Conservation (phyloP, 441 rosid genomes). For the Bocquillonia castaneifolia region DNA sequence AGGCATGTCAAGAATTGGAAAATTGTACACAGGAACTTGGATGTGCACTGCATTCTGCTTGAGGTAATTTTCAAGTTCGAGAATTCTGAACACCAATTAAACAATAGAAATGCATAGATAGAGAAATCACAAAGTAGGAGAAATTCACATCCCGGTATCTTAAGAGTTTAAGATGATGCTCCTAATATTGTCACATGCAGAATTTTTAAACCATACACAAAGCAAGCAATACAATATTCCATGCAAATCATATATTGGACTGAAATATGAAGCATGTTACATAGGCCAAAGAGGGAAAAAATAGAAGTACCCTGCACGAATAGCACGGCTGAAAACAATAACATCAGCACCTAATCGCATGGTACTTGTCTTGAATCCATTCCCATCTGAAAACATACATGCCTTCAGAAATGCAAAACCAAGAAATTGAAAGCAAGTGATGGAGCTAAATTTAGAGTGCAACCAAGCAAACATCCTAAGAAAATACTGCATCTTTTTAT, state of each 20-base stretch:
- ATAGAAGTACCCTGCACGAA: conserved; percentile 48
- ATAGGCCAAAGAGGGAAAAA: conserved; percentile 10
- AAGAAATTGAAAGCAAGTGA: conserved; percentile 3
- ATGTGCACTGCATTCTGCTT: not conserved
- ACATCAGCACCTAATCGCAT: conserved; percentile 97
- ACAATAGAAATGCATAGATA: not conserved
- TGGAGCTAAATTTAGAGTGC: not conserved
- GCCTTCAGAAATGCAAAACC: conserved; percentile 1
- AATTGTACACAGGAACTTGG: not conserved
- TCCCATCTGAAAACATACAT: conserved; percentile 63
- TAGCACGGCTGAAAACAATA: conserved; percentile 67
- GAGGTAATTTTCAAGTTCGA: not conserved
- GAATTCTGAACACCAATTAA: not conserved
- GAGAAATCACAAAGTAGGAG: not conserved
- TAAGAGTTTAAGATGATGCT: not conserved
- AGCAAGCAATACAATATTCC: not conserved
- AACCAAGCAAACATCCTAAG: not conserved
- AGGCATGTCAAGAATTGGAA: not conserved
- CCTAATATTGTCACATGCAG: not conserved
- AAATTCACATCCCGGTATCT: not conserved
- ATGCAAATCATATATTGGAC: not conserved
- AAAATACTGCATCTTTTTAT: too few relatives aligned
- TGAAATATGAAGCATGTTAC: conserved; percentile 5
- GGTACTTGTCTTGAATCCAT: conserved; percentile 99
- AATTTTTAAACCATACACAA: not conserved